Base-by-base conservation (phyloP, 768 basidiomycete species). In the Mycena vitilis region DNA sequence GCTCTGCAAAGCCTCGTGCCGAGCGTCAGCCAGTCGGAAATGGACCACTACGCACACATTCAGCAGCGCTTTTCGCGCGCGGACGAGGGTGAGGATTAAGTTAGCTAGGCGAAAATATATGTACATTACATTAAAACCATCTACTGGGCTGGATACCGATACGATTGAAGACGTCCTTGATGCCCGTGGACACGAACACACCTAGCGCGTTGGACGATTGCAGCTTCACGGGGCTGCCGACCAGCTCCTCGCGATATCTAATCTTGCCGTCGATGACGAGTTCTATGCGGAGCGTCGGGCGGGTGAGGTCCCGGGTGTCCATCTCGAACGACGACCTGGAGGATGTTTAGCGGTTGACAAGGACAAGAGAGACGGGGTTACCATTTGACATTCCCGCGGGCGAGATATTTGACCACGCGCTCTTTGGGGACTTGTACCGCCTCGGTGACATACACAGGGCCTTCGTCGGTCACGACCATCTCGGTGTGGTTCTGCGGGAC, bases 1-100 rank as follows among this genome's bases (percentile, higher is more conserved):
- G 96, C 97, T 3, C 80, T 98, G 25, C 71, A 78, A 4, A 88
- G 88, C 65, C 83, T 96, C 3, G 83, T 91, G 13, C 94, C 95
- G 5, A 95, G 93, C 74, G 91, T 99, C 22, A 96, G 91, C 75
- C 84, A 91, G 66, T 85, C 86, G 10, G 97, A 98, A 77, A 90
- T 99, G 88, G 85, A 87, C 2, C 93, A 95, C 74, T 99, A 99
- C 77, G 84, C 83, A 54, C 79, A 80, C 63, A 88, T 98, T 12
- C 93, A 94, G 77, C 79, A 81, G 71, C 85, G 85, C 44, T 95
- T 96, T 77, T 89, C 91, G 12, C 77, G 63, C 4, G 59, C 38
- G n/a, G 37, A 45, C n/a, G 58, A 64, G 37, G 48, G 34, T 6
- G 16, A 40, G 47, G 15, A 15, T 60, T 51, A 61, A 52, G n/a